Evolutionary conservation across 192 early-diverging fungal genomes (phyloP).

Genomic region (Coemansia sp.): DNA sequence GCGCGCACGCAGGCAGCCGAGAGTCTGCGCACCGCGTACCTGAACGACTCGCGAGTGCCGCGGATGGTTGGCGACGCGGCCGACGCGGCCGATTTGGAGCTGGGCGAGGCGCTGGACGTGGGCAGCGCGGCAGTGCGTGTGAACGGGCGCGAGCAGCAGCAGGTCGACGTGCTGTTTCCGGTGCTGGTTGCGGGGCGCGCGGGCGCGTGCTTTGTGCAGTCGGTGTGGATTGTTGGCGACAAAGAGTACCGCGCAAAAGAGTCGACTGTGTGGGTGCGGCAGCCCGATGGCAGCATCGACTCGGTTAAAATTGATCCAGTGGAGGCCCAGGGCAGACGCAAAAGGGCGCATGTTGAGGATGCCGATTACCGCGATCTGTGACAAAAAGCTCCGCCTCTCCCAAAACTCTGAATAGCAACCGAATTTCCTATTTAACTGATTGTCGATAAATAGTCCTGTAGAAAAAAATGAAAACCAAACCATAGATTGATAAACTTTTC

Average conservation of each 20-base stretch:
- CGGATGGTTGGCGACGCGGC: slow-evolving; percentile 1
- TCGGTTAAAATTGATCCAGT: not conserved
- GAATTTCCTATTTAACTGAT: too few relatives aligned
- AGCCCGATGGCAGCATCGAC: not conserved
- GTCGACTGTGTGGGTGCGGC: slow-evolving; percentile 4
- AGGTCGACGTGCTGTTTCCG: slow-evolving; percentile 30
- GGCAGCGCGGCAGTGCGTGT: not conserved
- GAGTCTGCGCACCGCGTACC: slow-evolving; percentile 7
- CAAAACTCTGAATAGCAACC: not conserved
- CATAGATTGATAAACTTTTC: too few relatives aligned
- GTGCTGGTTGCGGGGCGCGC: slow-evolving; percentile 16
- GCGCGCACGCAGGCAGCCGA: not conserved
- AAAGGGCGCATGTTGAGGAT: slow-evolving; percentile 11
- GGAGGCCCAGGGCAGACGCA: slow-evolving; percentile 2
- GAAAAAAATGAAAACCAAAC: too few relatives aligned
- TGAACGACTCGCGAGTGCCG: not conserved
- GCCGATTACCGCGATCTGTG: slow-evolving; percentile 43
- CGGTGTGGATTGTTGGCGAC: not conserved
- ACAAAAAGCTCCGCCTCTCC: not conserved
- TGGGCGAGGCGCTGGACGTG: slow-evolving; percentile 28
- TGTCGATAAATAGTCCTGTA: not conserved
- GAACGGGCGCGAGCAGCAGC: not conserved
- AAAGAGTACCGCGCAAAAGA: not conserved
- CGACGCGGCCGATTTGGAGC: not conserved
- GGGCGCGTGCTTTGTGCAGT: slow-evolving; percentile 22